Base-by-base conservation (phyloP, 2,329 filamentous ascomycete species). In the Aspergillus latus region DNA sequence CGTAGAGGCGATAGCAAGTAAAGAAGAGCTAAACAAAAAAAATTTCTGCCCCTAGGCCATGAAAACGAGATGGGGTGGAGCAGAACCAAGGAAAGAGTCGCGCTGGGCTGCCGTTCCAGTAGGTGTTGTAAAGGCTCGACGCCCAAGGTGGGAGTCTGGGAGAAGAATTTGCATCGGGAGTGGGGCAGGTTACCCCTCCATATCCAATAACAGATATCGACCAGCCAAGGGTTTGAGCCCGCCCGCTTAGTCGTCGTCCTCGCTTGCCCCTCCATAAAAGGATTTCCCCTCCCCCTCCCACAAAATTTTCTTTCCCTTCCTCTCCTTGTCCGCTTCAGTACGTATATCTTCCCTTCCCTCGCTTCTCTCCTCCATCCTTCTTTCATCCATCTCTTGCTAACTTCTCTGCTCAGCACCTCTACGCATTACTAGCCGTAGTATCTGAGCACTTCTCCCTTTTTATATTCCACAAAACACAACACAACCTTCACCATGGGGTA, bases 401-500 rank as follows among this genome's bases (percentile, higher is more conserved):
- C 68, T 53, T 57, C 50, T 56, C 58, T 66, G 64, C 65, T 70
- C 72, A 79, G 76, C 74, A 79, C 76, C 76, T 79, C 76, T 78
- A 79, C 77, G 76, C 77, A 73, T 70, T 65, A 56, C 15, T 48
- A 67, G 77, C 77, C 76, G 77, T 79, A 76, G 76, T 77, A 73
- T 74, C 77, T 79, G 76, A 78, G 76, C 76, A 78, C 21, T 73
- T 67, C 66, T 63, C 49, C 61, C 55, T 63, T 71, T 72, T 76
- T 74, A 74, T 29, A 16, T 64, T 73, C 74, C 76, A 76, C 75
- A 70, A 72, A 73, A 76, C 71, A 66, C 64, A 58, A 59, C 62
- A 46, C 46, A 58, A 76, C 80, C 78, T 73, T 74, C 78, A 84
- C 61, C 76, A 86, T 86, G 84, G 84, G 83, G 83, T 86, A 78